Percentiles rank a stretch among this genome's conserved stretches.
phyloP scores from a whole-genome alignment of 2,329 filamentous ascomycete species.

The Paecilomyces variotii region DNA sequence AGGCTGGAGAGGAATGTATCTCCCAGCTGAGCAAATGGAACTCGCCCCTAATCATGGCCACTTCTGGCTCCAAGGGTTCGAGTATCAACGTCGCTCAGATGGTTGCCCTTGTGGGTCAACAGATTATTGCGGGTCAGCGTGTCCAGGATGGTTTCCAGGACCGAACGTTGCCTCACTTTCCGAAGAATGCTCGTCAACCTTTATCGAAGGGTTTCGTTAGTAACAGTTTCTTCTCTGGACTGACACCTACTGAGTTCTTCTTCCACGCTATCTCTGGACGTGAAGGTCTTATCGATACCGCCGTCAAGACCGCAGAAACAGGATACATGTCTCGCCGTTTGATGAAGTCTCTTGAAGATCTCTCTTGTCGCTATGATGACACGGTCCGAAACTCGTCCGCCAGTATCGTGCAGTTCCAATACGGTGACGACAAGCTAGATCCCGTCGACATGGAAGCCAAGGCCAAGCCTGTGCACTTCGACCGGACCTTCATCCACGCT shows the following conservation, averaged over 20 bases:
- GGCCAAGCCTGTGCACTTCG: conserved; percentile 85
- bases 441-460: conserved; percentile 96
- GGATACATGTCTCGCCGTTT: conserved; percentile 97
- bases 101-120: conserved; percentile 94
- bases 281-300: conserved; percentile 97
- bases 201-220: conserved; percentile 92
- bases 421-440: conserved; percentile 90
- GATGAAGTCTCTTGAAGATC: conserved; percentile 96
- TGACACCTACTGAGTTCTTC: conserved; percentile 85
- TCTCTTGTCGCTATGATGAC: conserved; percentile 87
- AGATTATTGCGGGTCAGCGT: conserved; percentile 91
- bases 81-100: conserved; percentile 99
- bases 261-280: conserved; percentile 98
- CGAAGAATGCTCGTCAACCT: conserved; percentile 86
- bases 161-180: conserved; percentile 87
- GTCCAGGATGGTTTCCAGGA: conserved; percentile 96
- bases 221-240: conserved; percentile 93
- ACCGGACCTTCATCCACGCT: conserved; percentile 78
- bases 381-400: conserved; percentile 88
- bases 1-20: conserved; percentile 86
- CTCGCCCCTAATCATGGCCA: conserved; percentile 91
- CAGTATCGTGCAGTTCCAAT: conserved; percentile 91
- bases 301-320: conserved; percentile 97
- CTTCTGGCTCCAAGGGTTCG: conserved; percentile 92
- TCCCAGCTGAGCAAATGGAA: conserved; percentile 84